Percentiles rank a stretch among this genome's conserved stretches.
These are phyloP conservation scores for Rosa lucieae DNA, from an alignment of 306 rosid genomes.

Conservation along the genomic window DNA sequence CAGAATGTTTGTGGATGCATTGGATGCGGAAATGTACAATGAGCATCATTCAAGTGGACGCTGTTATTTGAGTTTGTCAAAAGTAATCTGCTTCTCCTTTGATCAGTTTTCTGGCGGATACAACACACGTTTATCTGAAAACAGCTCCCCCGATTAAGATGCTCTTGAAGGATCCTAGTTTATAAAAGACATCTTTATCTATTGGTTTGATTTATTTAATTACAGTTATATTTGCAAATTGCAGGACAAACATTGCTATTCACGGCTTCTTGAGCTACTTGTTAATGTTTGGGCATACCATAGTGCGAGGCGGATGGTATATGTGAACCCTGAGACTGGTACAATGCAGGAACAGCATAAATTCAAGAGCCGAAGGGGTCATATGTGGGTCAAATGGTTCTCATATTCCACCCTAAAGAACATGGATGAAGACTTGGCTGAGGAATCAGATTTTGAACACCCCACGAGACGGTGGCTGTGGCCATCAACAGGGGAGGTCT, in stretches of 20 bases:
- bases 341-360: constrained; percentile 79
- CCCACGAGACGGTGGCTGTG: constrained; percentile 72
- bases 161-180: background rate
- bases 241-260: constrained; percentile 91
- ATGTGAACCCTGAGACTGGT: constrained; percentile 74
- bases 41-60: constrained; percentile 75
- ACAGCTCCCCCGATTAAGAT: background rate
- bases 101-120: background rate
- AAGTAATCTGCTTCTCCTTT: constrained; percentile 45
- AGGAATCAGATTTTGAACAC: constrained; percentile 64
- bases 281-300: constrained; percentile 94
- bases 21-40: constrained; percentile 74
- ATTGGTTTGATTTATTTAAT: background rate
- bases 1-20: constrained; percentile 94
- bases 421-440: constrained; percentile 97
- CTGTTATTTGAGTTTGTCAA: constrained; percentile 77
- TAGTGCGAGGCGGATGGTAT: constrained; percentile 82
- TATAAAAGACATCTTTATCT: background rate
- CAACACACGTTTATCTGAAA: background rate
- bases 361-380: constrained; percentile 70
- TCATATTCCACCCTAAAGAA: constrained; percentile 60
- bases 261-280: constrained; percentile 83
- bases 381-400: constrained; percentile 92
- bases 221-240: constrained; percentile 18
- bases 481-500: constrained; percentile 95